These are phyloP conservation scores for Vitis rupestris DNA, from an alignment of 164 flowering plant genomes.

Conservation along the genomic window DNA sequence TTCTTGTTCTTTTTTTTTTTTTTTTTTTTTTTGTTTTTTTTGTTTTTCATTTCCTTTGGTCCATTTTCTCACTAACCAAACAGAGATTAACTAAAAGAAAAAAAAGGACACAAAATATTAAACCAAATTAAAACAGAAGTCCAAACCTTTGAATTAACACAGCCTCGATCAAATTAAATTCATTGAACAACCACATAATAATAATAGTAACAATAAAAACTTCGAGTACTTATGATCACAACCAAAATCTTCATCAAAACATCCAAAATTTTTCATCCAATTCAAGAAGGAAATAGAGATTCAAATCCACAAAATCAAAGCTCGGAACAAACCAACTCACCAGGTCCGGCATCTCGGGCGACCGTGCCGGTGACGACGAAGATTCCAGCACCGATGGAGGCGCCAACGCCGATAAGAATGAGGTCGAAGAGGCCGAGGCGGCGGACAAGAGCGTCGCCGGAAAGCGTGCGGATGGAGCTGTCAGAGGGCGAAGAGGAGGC, in stretches of 20 bases:
- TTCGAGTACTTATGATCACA: too few relatives aligned
- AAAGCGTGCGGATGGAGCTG: slow-evolving; percentile 12
- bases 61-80: neutral
- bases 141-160: too few relatives aligned
- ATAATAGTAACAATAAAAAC: too few relatives aligned
- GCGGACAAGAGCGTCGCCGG: slow-evolving; percentile 64
- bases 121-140: too few relatives aligned
- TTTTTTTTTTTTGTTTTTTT: too few relatives aligned
- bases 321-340: slow-evolving; percentile 21
- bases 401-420: slow-evolving; percentile 83
- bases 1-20: too few relatives aligned
- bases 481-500: slow-evolving; percentile 9
- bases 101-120: neutral
- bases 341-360: slow-evolving; percentile 95
- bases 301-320: slow-evolving; percentile 2
- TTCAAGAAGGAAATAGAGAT: neutral
- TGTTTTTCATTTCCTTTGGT: too few relatives aligned
- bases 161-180: too few relatives aligned
- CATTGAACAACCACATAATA: too few relatives aligned
- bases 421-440: slow-evolving; percentile 86
- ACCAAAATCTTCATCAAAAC: too few relatives aligned
- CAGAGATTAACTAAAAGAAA: neutral
- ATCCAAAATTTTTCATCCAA: neutral
- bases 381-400: slow-evolving; percentile 97
- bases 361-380: slow-evolving; percentile 97